Evolutionary conservation across 208 protist genomes (phyloP), one percentile per base, ranked within the genome.

Genomic region (Wallacemonas collosoma): DNA sequence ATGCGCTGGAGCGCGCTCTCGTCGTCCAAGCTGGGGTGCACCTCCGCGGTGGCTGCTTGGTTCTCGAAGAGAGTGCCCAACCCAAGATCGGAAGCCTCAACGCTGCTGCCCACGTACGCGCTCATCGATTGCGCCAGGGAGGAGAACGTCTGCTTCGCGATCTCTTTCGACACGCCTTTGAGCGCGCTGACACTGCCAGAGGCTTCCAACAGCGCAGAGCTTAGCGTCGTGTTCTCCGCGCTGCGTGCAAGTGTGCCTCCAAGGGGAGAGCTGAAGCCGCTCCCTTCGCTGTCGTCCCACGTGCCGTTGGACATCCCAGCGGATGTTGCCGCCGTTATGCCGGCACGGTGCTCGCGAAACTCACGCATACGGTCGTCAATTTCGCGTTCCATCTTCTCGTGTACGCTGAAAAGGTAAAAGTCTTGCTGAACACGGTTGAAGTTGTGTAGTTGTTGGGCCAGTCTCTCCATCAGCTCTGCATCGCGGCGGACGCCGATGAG

Each of bases 401-500:
- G 60, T 3, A 65, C 40, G 17, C 60, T 26, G 43, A 50, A 65
- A 41, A 65, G 60, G 60, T 65, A 65, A 26, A 50, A 65, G 40
- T 65, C 60, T n/a, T 65, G 60, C 14, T 65, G 60, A 6, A 65
- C 60, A 26, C 60, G 60, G 26, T 65, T 65, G 60, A 65, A 65
- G 40, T 65, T 65, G 43, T 48, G 40, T 5, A 65, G 60, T 26
- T 65, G 60, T n/a, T 65, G 38, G 43, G 17, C 53, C 39, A 71
- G 66, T 11, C 36, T 44, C 41, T 17, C 39, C 51, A 71, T 48
- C 38, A 71, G 50, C 53, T 71, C 51, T n/a, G 45, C 36, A n/a
- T 71, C 57, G 44, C 56, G 55, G 7, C 63, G 67, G 44, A 77
- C 51, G 61, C 65, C 65, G 12, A 72, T n/a, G 1, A 77, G 38